Evolutionary conservation across 2,329 filamentous ascomycete genomes (phyloP).

Genomic region (Paecilomyces formosus): DNA sequence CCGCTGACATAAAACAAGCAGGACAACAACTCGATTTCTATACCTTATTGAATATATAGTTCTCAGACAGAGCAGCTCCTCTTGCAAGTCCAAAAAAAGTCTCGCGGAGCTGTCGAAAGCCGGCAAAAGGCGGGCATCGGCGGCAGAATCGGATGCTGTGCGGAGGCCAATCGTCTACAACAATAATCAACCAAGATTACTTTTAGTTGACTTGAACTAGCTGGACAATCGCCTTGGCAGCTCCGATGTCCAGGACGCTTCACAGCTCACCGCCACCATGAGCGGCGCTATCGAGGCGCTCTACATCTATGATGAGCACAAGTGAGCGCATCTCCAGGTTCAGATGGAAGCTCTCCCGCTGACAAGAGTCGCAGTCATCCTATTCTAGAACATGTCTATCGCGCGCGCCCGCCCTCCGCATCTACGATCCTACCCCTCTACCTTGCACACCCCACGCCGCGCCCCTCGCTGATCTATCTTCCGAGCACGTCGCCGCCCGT

Average conservation of each 20-base stretch:
- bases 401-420: constrained; percentile 70
- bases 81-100: neutral
- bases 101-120: neutral
- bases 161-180: too few relatives aligned
- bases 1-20: neutral
- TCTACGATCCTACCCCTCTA: constrained; percentile 75
- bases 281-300: constrained; percentile 86
- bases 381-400: constrained; percentile 84
- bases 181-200: too few relatives aligned
- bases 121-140: constrained; percentile 18
- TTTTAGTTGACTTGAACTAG: constrained; percentile 2
- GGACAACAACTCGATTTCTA: neutral
- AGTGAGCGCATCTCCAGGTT: constrained; percentile 48
- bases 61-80: neutral
- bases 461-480: constrained; percentile 80
- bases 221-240: constrained; percentile 10
- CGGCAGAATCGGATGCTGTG: constrained; percentile 22
- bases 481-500: constrained; percentile 76
- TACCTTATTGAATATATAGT: neutral
- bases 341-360: neutral
- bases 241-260: neutral
- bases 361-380: constrained; percentile 53
- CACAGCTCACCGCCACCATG: constrained; percentile 48
- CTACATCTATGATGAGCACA: constrained; percentile 94
- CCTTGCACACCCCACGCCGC: constrained; percentile 70